phyloP scores from a whole-genome alignment of 2,329 filamentous ascomycete species.

The Diaporthe sp. region DNA sequence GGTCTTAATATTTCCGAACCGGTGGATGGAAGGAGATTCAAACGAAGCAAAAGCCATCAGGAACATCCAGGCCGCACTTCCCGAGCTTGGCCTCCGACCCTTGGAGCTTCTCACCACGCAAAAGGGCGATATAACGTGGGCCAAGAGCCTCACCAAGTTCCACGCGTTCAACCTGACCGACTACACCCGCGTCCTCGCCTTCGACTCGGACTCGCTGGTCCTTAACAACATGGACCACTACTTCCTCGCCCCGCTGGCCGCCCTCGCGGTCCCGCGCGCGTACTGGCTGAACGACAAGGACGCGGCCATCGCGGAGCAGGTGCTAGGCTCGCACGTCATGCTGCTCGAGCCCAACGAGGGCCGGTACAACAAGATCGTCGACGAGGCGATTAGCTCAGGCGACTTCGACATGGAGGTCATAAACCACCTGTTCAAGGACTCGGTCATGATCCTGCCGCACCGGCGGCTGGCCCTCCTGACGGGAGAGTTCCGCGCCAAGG shows the following conservation, averaged over 20 bases:
- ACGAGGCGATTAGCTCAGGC: neutral
- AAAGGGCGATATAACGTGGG: conserved; percentile 3
- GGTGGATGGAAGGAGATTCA: neutral
- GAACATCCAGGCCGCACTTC: neutral
- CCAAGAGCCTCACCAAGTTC: conserved; percentile 21
- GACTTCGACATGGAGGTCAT: conserved; percentile 19
- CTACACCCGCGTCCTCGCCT: conserved; percentile 7
- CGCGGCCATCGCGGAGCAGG: neutral
- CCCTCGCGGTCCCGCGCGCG: neutral
- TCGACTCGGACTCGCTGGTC: conserved; percentile 8
- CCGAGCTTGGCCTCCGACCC: neutral
- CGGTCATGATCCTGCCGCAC: conserved; percentile 13
- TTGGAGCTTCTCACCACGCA: conserved; percentile 2
- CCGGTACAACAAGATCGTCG: conserved; percentile 4
- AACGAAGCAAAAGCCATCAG: neutral
- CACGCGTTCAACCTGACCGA: conserved; percentile 16
- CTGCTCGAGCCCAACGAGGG: conserved; percentile 14
- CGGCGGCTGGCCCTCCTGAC: conserved; percentile 1
- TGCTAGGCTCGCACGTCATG: conserved; percentile 7
- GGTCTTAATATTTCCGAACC: neutral
- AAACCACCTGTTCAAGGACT: conserved; percentile 13
- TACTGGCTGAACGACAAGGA: conserved; percentile 21
- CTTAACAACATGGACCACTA: conserved; percentile 22
- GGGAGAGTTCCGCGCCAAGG: neutral
- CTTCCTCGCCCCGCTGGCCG: neutral